Conservation (phyloP, 2,329 filamentous ascomycete species). For the Fusarium sp. region DNA sequence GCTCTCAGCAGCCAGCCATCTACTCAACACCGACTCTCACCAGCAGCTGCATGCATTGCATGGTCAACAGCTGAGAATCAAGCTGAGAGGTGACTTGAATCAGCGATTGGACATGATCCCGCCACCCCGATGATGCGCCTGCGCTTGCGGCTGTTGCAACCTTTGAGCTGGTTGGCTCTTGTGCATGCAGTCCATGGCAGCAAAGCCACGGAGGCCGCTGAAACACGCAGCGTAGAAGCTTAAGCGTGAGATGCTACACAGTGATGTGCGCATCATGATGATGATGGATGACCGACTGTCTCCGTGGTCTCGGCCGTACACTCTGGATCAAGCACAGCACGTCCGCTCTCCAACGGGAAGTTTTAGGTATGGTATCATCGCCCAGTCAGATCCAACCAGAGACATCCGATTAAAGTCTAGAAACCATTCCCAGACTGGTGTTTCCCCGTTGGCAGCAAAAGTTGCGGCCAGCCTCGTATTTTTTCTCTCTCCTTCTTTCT, state of each 20-base stretch:
- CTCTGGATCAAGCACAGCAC: background rate
- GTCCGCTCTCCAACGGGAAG: background rate
- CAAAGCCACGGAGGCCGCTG: background rate
- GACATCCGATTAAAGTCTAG: background rate
- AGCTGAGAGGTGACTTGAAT: background rate
- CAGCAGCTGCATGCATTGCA: background rate
- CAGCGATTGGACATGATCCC: background rate
- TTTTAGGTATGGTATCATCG: background rate
- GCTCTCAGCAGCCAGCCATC: background rate
- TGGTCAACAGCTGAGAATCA: slow-evolving; percentile 3
- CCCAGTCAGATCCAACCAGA: background rate
- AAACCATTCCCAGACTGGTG: background rate
- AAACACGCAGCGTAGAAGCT: background rate
- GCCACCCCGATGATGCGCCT: background rate
- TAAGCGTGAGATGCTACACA: slow-evolving; percentile 6
- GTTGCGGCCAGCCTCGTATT: background rate
- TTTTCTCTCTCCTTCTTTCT: background rate
- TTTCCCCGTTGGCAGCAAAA: background rate
- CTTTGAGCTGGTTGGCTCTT: background rate
- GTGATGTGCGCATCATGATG: slow-evolving; percentile 24
- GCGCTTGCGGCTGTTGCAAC: background rate
- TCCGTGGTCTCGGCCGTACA: slow-evolving; percentile 6
- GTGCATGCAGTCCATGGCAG: background rate
- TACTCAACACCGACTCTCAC: background rate
- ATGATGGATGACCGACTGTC: background rate